Conservation (phyloP, 306 rosid genomes). For the Vicia faba region DNA sequence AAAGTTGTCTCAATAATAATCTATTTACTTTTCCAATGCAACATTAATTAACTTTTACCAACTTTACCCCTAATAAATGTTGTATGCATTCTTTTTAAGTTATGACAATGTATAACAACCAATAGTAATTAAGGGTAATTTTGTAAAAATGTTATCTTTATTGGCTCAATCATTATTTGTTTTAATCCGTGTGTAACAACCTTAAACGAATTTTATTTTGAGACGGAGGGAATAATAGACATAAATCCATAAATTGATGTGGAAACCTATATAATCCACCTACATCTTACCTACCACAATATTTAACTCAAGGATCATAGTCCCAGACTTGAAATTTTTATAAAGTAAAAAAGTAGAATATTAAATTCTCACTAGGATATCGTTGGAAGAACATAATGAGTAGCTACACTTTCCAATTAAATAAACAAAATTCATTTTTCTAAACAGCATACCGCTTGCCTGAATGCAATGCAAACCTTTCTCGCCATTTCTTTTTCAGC, state of each 20-base stretch:
- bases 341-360: slow-evolving; percentile 8
- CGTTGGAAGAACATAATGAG: neutral
- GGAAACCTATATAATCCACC: neutral
- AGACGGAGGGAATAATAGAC: no score
- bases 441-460: slow-evolving; percentile 79
- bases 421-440: slow-evolving; percentile 26
- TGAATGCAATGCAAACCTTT: slow-evolving; percentile 91
- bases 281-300: neutral
- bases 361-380: neutral
- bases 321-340: slow-evolving; percentile 2
- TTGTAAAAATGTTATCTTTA: no score
- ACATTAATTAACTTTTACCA: no score
- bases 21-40: no score
- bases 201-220: no score
- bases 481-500: slow-evolving; percentile 97
- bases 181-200: no score
- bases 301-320: slow-evolving; percentile 22
- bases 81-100: no score
- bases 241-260: neutral
- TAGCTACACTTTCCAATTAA: slow-evolving; percentile 23
- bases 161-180: no score
- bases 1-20: no score
- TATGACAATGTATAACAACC: no score
- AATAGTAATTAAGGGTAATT: no score
- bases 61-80: no score